Percentiles rank a stretch among this genome's conserved stretches.
These are phyloP conservation scores for Amaranthus tricolor DNA, from an alignment of 179 eudicot species.

Conservation along the genomic window DNA sequence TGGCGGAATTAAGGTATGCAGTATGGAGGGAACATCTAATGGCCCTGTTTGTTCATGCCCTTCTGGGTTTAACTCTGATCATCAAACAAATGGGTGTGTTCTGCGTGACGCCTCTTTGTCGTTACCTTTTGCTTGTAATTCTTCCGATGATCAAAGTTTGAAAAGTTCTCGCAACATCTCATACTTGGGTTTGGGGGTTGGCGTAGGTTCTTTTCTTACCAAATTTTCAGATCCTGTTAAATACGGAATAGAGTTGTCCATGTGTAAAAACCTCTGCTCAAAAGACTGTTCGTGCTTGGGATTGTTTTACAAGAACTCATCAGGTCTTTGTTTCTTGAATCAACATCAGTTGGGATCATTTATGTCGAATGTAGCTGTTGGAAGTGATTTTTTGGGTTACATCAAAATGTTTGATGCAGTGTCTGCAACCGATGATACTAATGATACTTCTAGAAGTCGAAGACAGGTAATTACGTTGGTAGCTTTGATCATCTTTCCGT, in stretches of 20 bases:
- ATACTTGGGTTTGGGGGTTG: constrained; percentile 44
- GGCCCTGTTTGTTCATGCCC: constrained; percentile 64
- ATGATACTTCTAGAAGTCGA: not conserved
- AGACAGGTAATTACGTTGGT: constrained; percentile 30
- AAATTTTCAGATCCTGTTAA: constrained; percentile 40
- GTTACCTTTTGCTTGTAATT: constrained; percentile 48
- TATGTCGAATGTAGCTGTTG: constrained; percentile 21
- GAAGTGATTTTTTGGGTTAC: constrained; percentile 40
- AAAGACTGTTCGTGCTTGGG: constrained; percentile 67
- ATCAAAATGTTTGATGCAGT: constrained; percentile 37
- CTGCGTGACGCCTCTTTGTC: constrained; percentile 47
- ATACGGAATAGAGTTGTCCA: constrained; percentile 42
- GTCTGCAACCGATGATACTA: constrained; percentile 20
- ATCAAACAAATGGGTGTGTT: constrained; percentile 34
- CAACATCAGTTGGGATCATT: constrained; percentile 56
- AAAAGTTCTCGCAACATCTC: constrained; percentile 27
- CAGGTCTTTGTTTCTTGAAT: constrained; percentile 58
- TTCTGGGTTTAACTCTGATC: constrained; percentile 32
- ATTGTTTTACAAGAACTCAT: constrained; percentile 45
- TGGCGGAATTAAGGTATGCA: constrained; percentile 60
- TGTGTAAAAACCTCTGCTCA: constrained; percentile 60
- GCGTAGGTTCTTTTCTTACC: constrained; percentile 49
- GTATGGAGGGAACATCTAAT: constrained; percentile 15
- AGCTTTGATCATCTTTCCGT: constrained; percentile 57
- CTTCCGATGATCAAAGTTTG: constrained; percentile 22